Base-by-base conservation (phyloP, 2,329 filamentous ascomycete genomes). In the Rugonectria rugulosa region DNA sequence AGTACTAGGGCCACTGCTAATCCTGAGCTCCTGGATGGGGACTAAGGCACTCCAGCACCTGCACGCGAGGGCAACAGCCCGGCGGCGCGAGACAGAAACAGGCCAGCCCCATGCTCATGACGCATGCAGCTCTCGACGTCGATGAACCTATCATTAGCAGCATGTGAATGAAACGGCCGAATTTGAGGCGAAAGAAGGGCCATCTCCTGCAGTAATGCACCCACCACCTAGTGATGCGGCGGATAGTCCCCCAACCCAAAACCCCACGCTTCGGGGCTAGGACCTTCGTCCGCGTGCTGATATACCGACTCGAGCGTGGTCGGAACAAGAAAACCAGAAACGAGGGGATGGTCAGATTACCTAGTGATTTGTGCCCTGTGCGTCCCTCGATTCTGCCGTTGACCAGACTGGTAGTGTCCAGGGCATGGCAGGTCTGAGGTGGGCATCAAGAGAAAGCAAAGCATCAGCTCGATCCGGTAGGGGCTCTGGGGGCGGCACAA, bases 111-210 rank as follows among this genome's bases (percentile, higher is more conserved):
- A 55, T 55, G 41, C 34, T 40, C 53, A 56, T 56, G 53, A 56
- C 46, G 53, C 53, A 56, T 24, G 47, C 42, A 37, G 26, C 57
- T 55, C 34, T 63, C 57, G 58, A 49, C 62, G 40, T 58, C 62
- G 65, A 68, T 67, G 60, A 59, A 64, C 66, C 66, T 68, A 68
- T 68, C 65, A 67, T 68, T 68, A 27, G 45, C 44, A 68, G 40
- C 66, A 68, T 68, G 66, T 68, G 66, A 66, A 60, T 57, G 45
- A 68, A 57, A 57, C 14, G 64, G 43, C 29, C 49, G 56, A 57
- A 34, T 49, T 66, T 58, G 47, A 59, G 46, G 42, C 45, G 51
- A 47, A 40, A 51, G 32, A 34, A 44, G 27, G 19, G 54, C 52
- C 53, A 49, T 54, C 53, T 43, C 48, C 43, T 45, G 48, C 45